Evolutionary conservation across 371 early-diverging fungal species (phyloP).

Genomic region (Mucor mucedo): DNA sequence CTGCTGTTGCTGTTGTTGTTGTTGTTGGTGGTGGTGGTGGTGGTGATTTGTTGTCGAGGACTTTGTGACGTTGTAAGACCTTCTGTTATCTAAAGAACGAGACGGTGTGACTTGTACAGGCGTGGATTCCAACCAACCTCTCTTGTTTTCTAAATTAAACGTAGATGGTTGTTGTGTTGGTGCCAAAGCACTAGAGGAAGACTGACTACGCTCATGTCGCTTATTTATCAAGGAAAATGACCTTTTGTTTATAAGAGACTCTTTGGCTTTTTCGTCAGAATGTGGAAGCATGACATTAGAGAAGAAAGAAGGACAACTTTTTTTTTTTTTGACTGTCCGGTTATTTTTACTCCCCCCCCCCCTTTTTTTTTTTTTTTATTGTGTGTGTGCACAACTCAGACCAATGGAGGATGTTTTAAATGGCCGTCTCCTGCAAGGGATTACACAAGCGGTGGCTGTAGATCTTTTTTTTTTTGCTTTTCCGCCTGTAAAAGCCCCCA

Average conservation of each 20-base stretch:
- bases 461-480: too few relatives aligned
- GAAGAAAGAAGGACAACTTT: neutral
- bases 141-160: conserved; percentile 3
- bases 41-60: neutral
- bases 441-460: too few relatives aligned
- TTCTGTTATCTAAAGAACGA: conserved; percentile 23
- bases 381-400: neutral
- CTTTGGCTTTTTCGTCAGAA: conserved; percentile 3
- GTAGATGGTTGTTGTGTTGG: neutral
- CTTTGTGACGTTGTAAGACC: neutral
- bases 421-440: too few relatives aligned
- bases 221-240: neutral
- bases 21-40: too few relatives aligned
- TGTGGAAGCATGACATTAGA: conserved; percentile 18
- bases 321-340: neutral
- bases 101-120: conserved; percentile 22
- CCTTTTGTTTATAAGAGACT: neutral
- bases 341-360: neutral
- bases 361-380: neutral
- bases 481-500: too few relatives aligned
- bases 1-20: too few relatives aligned
- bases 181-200: neutral
- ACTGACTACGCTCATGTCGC: conserved; percentile 3
- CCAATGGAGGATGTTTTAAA: too few relatives aligned
- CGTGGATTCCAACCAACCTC: conserved; percentile 29